Evolutionary conservation across 1,284 basidiomycete genomes (phyloP).

Genomic region (Sanghuangporus baumii): DNA sequence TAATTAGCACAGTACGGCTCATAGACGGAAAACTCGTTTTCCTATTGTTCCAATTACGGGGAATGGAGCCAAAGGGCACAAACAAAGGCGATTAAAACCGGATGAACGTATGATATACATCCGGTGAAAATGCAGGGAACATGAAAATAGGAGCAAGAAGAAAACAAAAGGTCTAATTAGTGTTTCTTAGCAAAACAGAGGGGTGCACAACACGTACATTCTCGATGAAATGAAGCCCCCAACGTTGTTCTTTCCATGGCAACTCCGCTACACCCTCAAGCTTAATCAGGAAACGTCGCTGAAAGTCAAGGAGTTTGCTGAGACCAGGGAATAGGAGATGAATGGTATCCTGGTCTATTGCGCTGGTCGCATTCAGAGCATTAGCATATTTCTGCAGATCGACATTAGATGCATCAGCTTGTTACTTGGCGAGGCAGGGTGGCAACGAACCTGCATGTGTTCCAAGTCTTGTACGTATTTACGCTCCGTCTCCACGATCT

Average conservation of each 20-base stretch:
- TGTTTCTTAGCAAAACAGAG: constrained; percentile 4
- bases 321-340: constrained; percentile 95
- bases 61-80: constrained; percentile 22
- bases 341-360: constrained; percentile 91
- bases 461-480: constrained; percentile 99
- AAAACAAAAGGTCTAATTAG: constrained; percentile 20
- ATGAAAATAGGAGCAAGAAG: background rate
- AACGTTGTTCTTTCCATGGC: constrained; percentile 83
- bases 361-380: constrained; percentile 73
- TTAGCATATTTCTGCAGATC: constrained; percentile 69
- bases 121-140: constrained; percentile 5
- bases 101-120: constrained; percentile 8
- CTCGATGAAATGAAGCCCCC: constrained; percentile 81
- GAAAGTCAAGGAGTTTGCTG: constrained; percentile 94
- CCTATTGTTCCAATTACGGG: constrained; percentile 54
- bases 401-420: background rate
- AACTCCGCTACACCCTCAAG: constrained; percentile 83
- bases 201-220: constrained; percentile 51
- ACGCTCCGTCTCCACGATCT: constrained; percentile 91
- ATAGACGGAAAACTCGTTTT: constrained; percentile 91
- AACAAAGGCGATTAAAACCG: constrained; percentile 30
- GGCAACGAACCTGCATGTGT: constrained; percentile 77
- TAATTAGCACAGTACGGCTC: constrained; percentile 98
- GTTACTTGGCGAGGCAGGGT: constrained; percentile 18
- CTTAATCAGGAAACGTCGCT: constrained; percentile 93